Evolutionary conservation across 306 rosid genomes (phyloP), one percentile per base, ranked within the genome.

Genomic region (Glycine latifolia): DNA sequence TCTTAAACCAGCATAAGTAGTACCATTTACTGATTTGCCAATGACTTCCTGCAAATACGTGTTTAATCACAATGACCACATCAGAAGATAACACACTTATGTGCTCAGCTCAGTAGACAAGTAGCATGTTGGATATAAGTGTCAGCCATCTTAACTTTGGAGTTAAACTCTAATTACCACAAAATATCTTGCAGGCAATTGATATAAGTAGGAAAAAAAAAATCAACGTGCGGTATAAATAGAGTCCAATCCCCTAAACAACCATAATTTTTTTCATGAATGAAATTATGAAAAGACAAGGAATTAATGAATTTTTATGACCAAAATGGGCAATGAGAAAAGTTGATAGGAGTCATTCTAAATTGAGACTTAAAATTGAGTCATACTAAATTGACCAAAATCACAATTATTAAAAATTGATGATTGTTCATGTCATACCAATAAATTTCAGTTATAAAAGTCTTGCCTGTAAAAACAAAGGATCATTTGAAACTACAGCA

Each of bases 1-100:
- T 89, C 98, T 87, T 58, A 96, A 84, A 61, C 99, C 98, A 26
- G 97, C 97, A 68, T 93, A 93, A 26, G 99, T 95, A 8, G 99
- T 95, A 31, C 99, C 99, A 4, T 93, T 95, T 11, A 95, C 98
- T 4, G 98, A 37, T 48, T 93, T 88, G 6, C 98, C 99, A 78
- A 95, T 86, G 33, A 95, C 96, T 81, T 95, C 93, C 99, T 95
- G 92, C 79, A 83, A 63, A 61, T 71, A 1, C 3, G 69, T 53
- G 20, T 69, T 78, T 62, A 49, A 47, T 53, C 74, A 67, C 59
- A 79, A 65, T 67, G 33, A 83, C 13, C 52, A 70, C 6, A 48
- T 52, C 82, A 13, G 49, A 67, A 39, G 13, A 67, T 41, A 41
- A n/a, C 31, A 43, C 26, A 67, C 8, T 43, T 67, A 67, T 15